Evolutionary conservation across 1,284 basidiomycete genomes (phyloP).

Genomic region (Ceratobasidium sp.): DNA sequence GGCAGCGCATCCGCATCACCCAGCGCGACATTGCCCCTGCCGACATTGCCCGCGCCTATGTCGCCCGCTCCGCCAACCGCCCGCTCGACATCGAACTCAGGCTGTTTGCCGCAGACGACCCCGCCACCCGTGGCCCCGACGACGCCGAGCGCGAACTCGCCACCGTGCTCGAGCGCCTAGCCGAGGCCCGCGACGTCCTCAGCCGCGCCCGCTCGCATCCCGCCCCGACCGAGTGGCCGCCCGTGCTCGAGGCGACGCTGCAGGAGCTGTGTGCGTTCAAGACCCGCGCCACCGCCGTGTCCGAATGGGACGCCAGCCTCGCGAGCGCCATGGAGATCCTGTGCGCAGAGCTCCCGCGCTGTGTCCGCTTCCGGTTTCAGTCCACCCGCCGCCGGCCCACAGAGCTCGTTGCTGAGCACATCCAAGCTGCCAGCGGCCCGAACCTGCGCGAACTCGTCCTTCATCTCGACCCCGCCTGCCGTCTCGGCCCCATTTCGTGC

Average conservation of each 20-base stretch:
- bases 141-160: constrained; percentile 34
- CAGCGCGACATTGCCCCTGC: constrained; percentile 27
- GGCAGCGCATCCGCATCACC: constrained; percentile 35
- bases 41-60: constrained; percentile 16
- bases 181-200: constrained; percentile 24
- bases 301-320: constrained; percentile 21
- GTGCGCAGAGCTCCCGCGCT: constrained; percentile 5
- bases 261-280: constrained; percentile 19
- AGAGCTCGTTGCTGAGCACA: constrained; percentile 18
- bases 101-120: constrained; percentile 30
- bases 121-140: constrained; percentile 25
- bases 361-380: constrained; percentile 28
- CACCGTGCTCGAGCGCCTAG: constrained; percentile 16
- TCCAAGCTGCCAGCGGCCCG: background rate
- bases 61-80: constrained; percentile 22
- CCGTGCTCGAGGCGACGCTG: constrained; percentile 25
- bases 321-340: background rate
- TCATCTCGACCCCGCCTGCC: constrained; percentile 31
- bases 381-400: constrained; percentile 30
- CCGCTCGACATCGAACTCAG: constrained; percentile 14
- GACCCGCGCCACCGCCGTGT: constrained; percentile 13
- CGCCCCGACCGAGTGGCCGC: constrained; percentile 19
- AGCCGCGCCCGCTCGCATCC: constrained; percentile 24
- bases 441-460: constrained; percentile 26
- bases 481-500: constrained; percentile 14